phyloP scores from a whole-genome alignment of 352 stramenopile genomes.

The Globisporangium orthogonon region DNA sequence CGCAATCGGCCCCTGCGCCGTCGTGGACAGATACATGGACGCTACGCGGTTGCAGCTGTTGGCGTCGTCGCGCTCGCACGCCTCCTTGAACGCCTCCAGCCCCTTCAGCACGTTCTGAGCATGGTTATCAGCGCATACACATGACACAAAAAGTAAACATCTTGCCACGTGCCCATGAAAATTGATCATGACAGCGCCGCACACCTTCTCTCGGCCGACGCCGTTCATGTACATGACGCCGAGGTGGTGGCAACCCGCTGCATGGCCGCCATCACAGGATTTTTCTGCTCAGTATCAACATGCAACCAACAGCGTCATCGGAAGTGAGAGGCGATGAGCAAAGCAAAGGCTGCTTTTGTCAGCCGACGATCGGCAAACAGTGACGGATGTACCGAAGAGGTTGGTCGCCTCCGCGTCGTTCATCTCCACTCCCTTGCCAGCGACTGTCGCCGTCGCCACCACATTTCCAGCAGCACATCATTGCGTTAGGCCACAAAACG shows the following conservation, averaged over 20 bases:
- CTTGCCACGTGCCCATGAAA: no score
- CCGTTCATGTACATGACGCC: conserved; percentile 77
- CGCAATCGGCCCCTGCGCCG: conserved; percentile 24
- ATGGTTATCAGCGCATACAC: not conserved
- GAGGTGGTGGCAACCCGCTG: conserved; percentile 80
- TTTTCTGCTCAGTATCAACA: conserved; percentile 45
- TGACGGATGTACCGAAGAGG: conserved; percentile 48
- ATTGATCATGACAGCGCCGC: not conserved
- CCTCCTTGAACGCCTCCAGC: conserved; percentile 65
- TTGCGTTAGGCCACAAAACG: not conserved
- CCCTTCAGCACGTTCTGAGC: conserved; percentile 54
- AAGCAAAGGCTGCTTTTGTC: not conserved
- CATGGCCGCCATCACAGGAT: conserved; percentile 62
- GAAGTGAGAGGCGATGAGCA: not conserved
- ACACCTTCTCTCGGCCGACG: conserved; percentile 64
- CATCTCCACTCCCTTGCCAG: conserved; percentile 66
- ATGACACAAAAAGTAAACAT: not conserved
- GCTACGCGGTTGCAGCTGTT: conserved; percentile 81
- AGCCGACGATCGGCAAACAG: not conserved
- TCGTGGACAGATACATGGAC: conserved; percentile 57
- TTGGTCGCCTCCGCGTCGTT: conserved; percentile 63
- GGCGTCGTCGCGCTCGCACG: conserved; percentile 67
- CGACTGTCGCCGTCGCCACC: conserved; percentile 29
- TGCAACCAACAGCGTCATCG: not conserved
- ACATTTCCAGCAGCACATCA: not conserved